Evolutionary conservation across 2,329 filamentous ascomycete species (phyloP).

Genomic region (Alternaria gaisen): DNA sequence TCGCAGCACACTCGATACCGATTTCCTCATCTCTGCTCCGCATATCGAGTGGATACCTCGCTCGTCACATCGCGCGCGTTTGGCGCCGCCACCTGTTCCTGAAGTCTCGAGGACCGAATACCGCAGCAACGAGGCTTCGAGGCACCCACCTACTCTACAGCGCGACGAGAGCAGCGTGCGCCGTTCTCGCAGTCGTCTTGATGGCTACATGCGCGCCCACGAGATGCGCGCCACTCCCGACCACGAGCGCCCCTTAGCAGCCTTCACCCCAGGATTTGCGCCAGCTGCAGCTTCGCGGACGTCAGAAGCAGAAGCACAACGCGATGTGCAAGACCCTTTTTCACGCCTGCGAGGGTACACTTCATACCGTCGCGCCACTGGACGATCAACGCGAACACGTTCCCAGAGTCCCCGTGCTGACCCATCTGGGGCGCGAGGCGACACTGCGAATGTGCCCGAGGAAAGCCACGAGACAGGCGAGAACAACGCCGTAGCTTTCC

Average conservation of each 20-base stretch:
- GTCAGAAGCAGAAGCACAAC: constrained; percentile 12
- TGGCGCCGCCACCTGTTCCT: constrained; percentile 46
- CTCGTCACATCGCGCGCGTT: constrained; percentile 32
- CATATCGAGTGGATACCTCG: constrained; percentile 25
- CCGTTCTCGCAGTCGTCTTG: constrained; percentile 19
- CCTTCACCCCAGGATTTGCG: constrained; percentile 49
- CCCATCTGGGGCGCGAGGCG: constrained; percentile 7
- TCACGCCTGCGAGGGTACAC: constrained; percentile 12
- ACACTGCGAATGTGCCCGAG: constrained; percentile 19
- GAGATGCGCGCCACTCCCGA: constrained; percentile 21
- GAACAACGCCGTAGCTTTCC: constrained; percentile 42
- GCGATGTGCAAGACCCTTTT: constrained; percentile 13
- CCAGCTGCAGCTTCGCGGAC: constrained; percentile 36
- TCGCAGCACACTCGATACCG: constrained; percentile 27
- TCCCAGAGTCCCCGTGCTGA: constrained; percentile 22
- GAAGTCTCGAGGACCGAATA: constrained; percentile 36
- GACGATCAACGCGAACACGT: constrained; percentile 24
- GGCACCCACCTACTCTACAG: constrained; percentile 25
- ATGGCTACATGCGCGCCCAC: constrained; percentile 26
- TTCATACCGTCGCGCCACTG: constrained; percentile 19
- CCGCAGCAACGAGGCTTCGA: constrained; percentile 26
- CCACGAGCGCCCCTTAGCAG: constrained; percentile 32
- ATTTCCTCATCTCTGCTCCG: constrained; percentile 24
- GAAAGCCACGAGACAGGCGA: constrained; percentile 36
- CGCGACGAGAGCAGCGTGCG: constrained; percentile 25